Evolutionary conservation across 2,329 filamentous ascomycete genomes (phyloP).

Genomic region (Exophiala spinifera): DNA sequence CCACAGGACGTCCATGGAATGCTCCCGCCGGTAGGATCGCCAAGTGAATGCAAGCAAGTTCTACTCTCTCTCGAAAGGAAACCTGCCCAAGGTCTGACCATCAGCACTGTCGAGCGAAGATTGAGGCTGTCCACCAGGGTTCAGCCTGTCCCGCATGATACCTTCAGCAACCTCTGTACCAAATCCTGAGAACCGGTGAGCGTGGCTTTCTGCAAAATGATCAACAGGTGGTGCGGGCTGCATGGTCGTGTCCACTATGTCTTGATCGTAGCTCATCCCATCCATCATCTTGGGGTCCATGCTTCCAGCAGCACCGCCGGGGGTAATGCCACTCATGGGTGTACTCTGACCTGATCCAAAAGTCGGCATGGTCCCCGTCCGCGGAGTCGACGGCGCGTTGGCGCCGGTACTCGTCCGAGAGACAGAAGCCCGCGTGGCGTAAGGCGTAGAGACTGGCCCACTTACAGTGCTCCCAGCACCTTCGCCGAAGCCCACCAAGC

Average conservation of each 20-base stretch:
- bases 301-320: slow-evolving; percentile 43
- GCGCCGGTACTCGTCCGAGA: slow-evolving; percentile 37
- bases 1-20: background rate
- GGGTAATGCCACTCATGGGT: slow-evolving; percentile 46
- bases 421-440: slow-evolving; percentile 39
- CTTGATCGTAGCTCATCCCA: slow-evolving; percentile 61
- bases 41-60: background rate
- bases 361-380: slow-evolving; percentile 15
- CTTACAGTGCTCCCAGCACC: slow-evolving; percentile 82
- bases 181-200: slow-evolving; percentile 28
- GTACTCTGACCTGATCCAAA: slow-evolving; percentile 32
- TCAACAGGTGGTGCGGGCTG: slow-evolving; percentile 54
- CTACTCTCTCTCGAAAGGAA: slow-evolving; percentile 30
- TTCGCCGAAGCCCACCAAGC: slow-evolving; percentile 87
- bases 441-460: slow-evolving; percentile 66
- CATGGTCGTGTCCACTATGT: slow-evolving; percentile 64
- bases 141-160: slow-evolving; percentile 60
- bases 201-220: slow-evolving; percentile 26
- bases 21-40: background rate
- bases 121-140: slow-evolving; percentile 45
- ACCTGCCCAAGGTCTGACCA: slow-evolving; percentile 26
- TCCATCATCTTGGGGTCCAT: slow-evolving; percentile 64
- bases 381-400: slow-evolving; percentile 36
- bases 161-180: slow-evolving; percentile 60
- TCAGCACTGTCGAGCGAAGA: slow-evolving; percentile 13